Base-by-base conservation (phyloP, 345 rosid genomes). In the Hypericum androsaemum region DNA sequence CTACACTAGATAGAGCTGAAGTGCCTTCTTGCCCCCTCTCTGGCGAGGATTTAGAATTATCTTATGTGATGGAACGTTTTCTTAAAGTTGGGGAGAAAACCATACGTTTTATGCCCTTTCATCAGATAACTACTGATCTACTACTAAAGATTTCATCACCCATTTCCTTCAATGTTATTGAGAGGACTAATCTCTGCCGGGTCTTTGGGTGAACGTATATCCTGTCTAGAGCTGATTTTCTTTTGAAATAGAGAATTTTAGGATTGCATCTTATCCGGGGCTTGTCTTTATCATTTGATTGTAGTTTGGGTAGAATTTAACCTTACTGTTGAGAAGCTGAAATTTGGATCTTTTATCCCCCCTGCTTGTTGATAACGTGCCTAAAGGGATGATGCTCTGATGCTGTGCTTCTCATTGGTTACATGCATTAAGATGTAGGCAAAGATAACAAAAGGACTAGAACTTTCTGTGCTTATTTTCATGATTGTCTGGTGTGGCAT, bases 181-280 rank as follows among this genome's bases (percentile, higher is more conserved):
- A 81, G 64, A 77, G 94, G 74, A 78, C 81, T 57, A 79, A 79
- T 63, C 56, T 89, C 32, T n/a, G n/a, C n/a, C 69, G 63, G 64
- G 44, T 68, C 94, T 74, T 68, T 83, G 10, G 79, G 72, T 68
- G 97, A 89, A 77, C 89, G 97, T 86, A 77, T 41, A 41, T 36
- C 54, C 14, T 41, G 11, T 8, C 16, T 14, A 32, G 46, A 38
- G 35, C 47, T 64, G 51, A 38, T 6, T 10, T 14, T 56, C 48
- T 32, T 50, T 50, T 44, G 12, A 39, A 36, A n/a, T 3, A 57
- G 35, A 37, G 39, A 55, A 28, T 39, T 9, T 42, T 50, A 16
- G 51, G 8, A 2, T 45, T 53, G 37, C 13, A 41, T 56, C 47
- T 41, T 47, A 22, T 12, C 16, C 32, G 32, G 32, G 32, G 32